Evolutionary conservation across 345 rosid genomes (phyloP).

Genomic region (Punica granatum): DNA sequence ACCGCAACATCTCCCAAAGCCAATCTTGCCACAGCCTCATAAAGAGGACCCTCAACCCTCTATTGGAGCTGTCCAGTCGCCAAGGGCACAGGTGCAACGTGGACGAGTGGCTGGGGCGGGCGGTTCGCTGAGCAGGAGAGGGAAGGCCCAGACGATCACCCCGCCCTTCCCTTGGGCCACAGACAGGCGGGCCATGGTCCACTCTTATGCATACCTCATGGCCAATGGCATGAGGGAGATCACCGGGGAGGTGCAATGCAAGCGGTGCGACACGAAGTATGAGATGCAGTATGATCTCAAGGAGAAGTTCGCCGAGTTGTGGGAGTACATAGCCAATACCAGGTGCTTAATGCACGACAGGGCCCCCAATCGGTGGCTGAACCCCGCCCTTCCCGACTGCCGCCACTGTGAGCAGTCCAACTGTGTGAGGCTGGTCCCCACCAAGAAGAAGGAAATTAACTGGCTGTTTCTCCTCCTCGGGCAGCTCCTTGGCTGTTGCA

Average conservation of each 20-base stretch:
- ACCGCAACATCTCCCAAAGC: neutral
- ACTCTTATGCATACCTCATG: slow-evolving; percentile 27
- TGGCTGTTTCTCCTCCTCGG: slow-evolving; percentile 88
- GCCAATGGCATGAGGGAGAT: slow-evolving; percentile 26
- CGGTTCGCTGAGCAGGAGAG: neutral
- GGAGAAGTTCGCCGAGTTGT: slow-evolving; percentile 41
- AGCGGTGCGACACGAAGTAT: slow-evolving; percentile 43
- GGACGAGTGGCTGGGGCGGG: neutral
- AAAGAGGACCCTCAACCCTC: neutral
- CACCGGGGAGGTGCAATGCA: slow-evolving; percentile 58
- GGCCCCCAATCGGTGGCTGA: slow-evolving; percentile 55
- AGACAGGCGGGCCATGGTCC: slow-evolving; percentile 36
- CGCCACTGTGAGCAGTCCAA: slow-evolving; percentile 42
- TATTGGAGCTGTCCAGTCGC: neutral
- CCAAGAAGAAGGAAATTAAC: slow-evolving; percentile 46
- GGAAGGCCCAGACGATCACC: slow-evolving; percentile 26
- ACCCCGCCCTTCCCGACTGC: slow-evolving; percentile 39
- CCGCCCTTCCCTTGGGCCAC: slow-evolving; percentile 77
- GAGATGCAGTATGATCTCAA: slow-evolving; percentile 40
- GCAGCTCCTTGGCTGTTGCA: slow-evolving; percentile 57
- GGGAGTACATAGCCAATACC: slow-evolving; percentile 18
- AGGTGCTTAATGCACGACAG: slow-evolving; percentile 48
- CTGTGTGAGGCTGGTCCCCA: slow-evolving; percentile 46
- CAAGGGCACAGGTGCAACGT: neutral
- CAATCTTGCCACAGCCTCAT: neutral